Evolutionary conservation across 371 early-diverging fungal genomes (phyloP), one percentile per base, ranked within the genome.

Genomic region (Haplosporangium sp.): DNA sequence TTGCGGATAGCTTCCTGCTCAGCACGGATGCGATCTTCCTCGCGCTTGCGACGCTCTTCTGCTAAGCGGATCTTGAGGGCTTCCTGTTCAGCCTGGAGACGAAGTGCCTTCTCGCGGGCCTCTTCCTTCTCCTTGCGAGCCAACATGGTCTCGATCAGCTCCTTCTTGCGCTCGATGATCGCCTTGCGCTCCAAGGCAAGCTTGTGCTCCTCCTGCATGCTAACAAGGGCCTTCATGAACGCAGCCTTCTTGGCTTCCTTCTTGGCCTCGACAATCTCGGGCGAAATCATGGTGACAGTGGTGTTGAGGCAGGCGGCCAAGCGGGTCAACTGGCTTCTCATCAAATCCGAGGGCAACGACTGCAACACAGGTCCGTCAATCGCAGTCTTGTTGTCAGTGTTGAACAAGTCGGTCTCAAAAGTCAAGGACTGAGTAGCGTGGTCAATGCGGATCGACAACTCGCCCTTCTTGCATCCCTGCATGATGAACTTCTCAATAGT

Each of bases 401-500:
- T 91, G 73, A 89, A 88, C 55, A 96, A 87, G 65, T 95, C 91
- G 36, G 94, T 93, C 80, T 96, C 96, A 64, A 98, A 98, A 52
- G 91, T 92, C 64, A 98, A 85, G 61, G 94, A 91, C 69, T 92
- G 92, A n/a, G 95, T 90, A 64, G 90, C 88, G 84, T 98, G 96
- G 84, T 99, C 95, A 64, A 99, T 89, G 62, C 97, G 95, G 74
- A 99, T 96, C 68, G 91, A 90, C 68, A 99, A 87, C 82, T 99
- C 98, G 46, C 97, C 96, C 81, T 94, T 94, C 67, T 96, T 93
- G 84, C 96, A 96, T 42, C 97, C 99, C 81, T 95, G 92, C 95
- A 98, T 96, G 72, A 98, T 93, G 84, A 98, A 96, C 83, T 95
- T 94, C 85, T 99, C 99, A 72, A 99, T 95, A 14, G 89, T 89